Percentiles rank a stretch among this genome's conserved stretches.
Evolutionary conservation across 2,329 filamentous ascomycete species (phyloP).

Genomic region (Knufia petricola): DNA sequence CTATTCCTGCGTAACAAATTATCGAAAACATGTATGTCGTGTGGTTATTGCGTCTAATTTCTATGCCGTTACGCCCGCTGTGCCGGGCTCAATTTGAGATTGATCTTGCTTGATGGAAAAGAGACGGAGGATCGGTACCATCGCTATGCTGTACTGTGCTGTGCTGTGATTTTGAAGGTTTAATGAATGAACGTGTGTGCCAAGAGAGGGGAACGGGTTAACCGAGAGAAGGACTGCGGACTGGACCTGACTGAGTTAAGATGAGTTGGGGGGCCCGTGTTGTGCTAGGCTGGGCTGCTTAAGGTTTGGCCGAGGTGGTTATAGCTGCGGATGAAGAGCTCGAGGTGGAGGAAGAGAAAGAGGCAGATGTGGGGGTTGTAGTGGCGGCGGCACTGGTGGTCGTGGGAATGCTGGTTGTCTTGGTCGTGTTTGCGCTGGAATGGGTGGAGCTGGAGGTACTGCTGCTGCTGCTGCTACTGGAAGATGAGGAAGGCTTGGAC

Average conservation of each 20-base stretch:
- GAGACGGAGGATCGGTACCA: background rate
- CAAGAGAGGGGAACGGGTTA: too few relatives aligned
- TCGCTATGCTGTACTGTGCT: slow-evolving; percentile 4
- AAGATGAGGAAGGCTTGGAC: background rate
- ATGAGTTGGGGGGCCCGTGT: too few relatives aligned
- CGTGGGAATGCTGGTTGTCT: background rate
- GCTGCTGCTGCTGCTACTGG: background rate
- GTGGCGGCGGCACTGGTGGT: slow-evolving; percentile 1
- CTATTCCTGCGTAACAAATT: too few relatives aligned
- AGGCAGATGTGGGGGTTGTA: background rate
- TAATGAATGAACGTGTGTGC: background rate
- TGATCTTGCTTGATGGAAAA: too few relatives aligned
- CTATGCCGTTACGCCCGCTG: background rate
- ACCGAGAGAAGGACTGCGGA: too few relatives aligned
- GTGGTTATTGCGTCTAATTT: background rate
- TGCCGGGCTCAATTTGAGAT: background rate
- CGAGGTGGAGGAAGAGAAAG: background rate
- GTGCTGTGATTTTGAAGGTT: background rate
- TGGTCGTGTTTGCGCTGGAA: background rate
- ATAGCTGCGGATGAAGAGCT: background rate
- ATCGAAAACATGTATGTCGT: too few relatives aligned
- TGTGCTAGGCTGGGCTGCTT: background rate
- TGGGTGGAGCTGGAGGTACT: slow-evolving; percentile 4
- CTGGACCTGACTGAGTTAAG: too few relatives aligned
- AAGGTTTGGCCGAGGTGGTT: background rate